phyloP scores from a whole-genome alignment of 805 yeast genomes.

The Alloascoidea africana region DNA sequence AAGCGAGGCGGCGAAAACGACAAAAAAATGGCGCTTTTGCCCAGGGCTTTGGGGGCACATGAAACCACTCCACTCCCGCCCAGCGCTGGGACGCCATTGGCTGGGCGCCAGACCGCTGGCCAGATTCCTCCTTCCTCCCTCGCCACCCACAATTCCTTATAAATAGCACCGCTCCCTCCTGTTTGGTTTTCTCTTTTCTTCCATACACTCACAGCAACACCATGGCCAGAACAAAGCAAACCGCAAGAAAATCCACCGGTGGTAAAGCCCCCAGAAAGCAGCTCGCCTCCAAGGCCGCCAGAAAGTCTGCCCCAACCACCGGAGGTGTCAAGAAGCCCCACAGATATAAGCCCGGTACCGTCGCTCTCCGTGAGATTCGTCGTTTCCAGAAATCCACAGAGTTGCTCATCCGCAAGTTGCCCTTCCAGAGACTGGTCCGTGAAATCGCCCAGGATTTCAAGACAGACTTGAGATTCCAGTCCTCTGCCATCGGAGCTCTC shows the following conservation, averaged over 20 bases:
- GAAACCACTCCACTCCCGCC: too few relatives aligned
- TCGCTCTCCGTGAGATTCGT: slow-evolving; percentile 84
- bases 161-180: too few relatives aligned
- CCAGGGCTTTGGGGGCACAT: too few relatives aligned
- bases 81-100: too few relatives aligned
- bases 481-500: slow-evolving; percentile 80
- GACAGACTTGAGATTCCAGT: slow-evolving; percentile 68
- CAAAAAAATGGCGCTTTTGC: too few relatives aligned
- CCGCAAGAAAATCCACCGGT: slow-evolving; percentile 83
- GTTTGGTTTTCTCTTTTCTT: slow-evolving; percentile 6
- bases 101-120: too few relatives aligned
- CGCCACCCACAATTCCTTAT: too few relatives aligned
- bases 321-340: slow-evolving; percentile 90
- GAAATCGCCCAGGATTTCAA: slow-evolving; percentile 62
- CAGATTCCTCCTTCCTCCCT: too few relatives aligned
- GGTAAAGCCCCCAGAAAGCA: slow-evolving; percentile 92
- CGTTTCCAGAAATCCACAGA: slow-evolving; percentile 86
- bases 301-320: slow-evolving; percentile 70
- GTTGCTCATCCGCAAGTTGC: slow-evolving; percentile 74
- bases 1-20: too few relatives aligned
- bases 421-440: slow-evolving; percentile 84
- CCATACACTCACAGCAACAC: slow-evolving; percentile 8
- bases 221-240: slow-evolving; percentile 84
- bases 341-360: slow-evolving; percentile 93
- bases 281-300: slow-evolving; percentile 81